Percentiles rank a stretch among this genome's conserved stretches.
phyloP scores from a whole-genome alignment of 2,329 filamentous ascomycete species.

The Phoma sp. region DNA sequence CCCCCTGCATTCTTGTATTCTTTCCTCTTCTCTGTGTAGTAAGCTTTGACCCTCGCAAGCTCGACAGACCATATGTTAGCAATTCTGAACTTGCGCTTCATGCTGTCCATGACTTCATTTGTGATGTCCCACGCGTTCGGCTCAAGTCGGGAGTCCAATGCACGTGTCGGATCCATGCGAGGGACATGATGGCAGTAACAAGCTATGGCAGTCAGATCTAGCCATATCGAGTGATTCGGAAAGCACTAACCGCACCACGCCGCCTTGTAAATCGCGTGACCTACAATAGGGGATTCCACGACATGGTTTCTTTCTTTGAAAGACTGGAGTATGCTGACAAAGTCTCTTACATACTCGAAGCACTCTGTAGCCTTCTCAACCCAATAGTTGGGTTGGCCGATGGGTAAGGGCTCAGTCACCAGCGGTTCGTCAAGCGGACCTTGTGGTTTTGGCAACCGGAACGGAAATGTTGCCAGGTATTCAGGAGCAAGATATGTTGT shows the following conservation, averaged over 20 bases:
- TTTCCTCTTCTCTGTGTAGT: conserved; percentile 18
- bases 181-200: conserved; percentile 72
- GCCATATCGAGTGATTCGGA: not conserved
- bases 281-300: conserved; percentile 70
- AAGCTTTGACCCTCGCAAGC: conserved; percentile 15
- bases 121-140: conserved; percentile 27
- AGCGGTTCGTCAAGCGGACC: conserved; percentile 66
- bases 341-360: conserved; percentile 67
- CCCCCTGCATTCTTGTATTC: conserved; percentile 24
- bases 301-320: conserved; percentile 66
- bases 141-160: conserved; percentile 50
- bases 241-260: conserved; percentile 61
- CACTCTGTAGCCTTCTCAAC: conserved; percentile 66
- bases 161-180: conserved; percentile 67
- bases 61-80: conserved; percentile 20
- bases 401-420: conserved; percentile 55
- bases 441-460: conserved; percentile 59
- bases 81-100: conserved; percentile 24
- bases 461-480: conserved; percentile 68
- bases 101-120: conserved; percentile 23
- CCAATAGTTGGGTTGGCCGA: conserved; percentile 60
- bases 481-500: conserved; percentile 72
- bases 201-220: conserved; percentile 41
- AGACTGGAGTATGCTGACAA: conserved; percentile 69
- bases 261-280: conserved; percentile 72